A percentile compares a stretch with the other conserved stretches of the same genome.
Evolutionary conservation across 371 early-diverging fungal species (phyloP).

Genomic region (Mortierella sp.): DNA sequence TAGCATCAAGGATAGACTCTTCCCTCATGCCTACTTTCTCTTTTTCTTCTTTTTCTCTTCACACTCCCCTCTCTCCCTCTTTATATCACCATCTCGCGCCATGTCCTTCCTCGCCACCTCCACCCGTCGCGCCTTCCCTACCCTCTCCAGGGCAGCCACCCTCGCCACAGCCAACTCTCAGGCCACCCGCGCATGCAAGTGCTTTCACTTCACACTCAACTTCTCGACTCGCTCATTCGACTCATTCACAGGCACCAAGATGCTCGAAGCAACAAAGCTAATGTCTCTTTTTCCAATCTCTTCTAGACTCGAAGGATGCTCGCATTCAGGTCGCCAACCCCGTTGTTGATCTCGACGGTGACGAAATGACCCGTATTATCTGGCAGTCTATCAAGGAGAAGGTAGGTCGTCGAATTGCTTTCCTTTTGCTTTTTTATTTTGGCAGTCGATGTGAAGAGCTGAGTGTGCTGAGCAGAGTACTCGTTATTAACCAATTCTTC

Average conservation of each 20-base stretch:
- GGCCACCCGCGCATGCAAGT: conserved; percentile 52
- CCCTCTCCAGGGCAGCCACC: conserved; percentile 44
- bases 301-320: conserved; percentile 59
- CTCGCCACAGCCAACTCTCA: conserved; percentile 48
- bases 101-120: conserved; percentile 53
- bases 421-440: not conserved
- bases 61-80: conserved; percentile 9
- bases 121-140: conserved; percentile 48
- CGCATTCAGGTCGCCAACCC: conserved; percentile 85
- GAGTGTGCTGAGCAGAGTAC: not conserved
- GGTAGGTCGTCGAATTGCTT: conserved; percentile 28
- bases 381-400: conserved; percentile 95
- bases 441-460: not conserved
- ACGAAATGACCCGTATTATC: conserved; percentile 98
- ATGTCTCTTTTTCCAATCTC: not conserved
- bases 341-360: conserved; percentile 95
- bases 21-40: not conserved
- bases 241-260: not conserved
- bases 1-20: not conserved
- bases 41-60: conserved; percentile 1
- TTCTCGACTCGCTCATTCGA: not conserved
- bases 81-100: not conserved
- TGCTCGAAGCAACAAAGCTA: not conserved
- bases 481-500: conserved; percentile 1
- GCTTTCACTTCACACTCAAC: not conserved